A percentile compares a stretch with the other conserved stretches of the same genome.
phyloP scores from a whole-genome alignment of 1,284 basidiomycete species.

The Trichosporon sp. region DNA sequence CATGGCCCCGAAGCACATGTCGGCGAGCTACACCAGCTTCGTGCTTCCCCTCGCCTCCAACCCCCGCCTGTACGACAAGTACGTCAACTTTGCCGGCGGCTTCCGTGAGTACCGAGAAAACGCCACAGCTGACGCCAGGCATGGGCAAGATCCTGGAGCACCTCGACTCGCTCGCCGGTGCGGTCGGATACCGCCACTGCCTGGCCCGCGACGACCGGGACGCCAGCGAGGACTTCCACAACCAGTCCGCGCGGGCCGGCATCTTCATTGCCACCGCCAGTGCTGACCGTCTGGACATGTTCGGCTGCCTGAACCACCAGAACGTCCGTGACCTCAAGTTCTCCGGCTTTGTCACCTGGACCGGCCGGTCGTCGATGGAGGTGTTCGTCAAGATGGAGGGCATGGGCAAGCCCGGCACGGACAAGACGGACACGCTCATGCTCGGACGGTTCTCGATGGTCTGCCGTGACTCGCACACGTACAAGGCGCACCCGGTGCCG shows the following conservation, averaged over 20 bases:
- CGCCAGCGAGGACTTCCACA: slow-evolving; percentile 51
- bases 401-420: slow-evolving; percentile 50
- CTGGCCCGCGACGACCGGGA: slow-evolving; percentile 42
- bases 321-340: slow-evolving; percentile 58
- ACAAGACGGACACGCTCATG: slow-evolving; percentile 56
- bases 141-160: slow-evolving; percentile 53
- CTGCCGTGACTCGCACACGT: slow-evolving; percentile 65
- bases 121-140: slow-evolving; percentile 25
- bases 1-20: slow-evolving; percentile 43
- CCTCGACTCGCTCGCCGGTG: slow-evolving; percentile 74
- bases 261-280: slow-evolving; percentile 78
- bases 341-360: slow-evolving; percentile 73
- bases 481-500: slow-evolving; percentile 63
- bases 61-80: slow-evolving; percentile 39
- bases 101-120: slow-evolving; percentile 33
- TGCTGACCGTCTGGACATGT: slow-evolving; percentile 60
- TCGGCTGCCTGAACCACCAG: slow-evolving; percentile 36
- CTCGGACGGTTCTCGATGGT: slow-evolving; percentile 73
- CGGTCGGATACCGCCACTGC: slow-evolving; percentile 75
- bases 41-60: slow-evolving; percentile 45
- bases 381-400: slow-evolving; percentile 75
- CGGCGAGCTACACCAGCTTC: slow-evolving; percentile 45
- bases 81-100: slow-evolving; percentile 47
- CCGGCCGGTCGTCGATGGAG: slow-evolving; percentile 72
- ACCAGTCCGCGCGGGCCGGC: slow-evolving; percentile 58